Percentiles rank a stretch among this genome's conserved stretches.
Conservation (phyloP, 1,284 basidiomycete species). For the Apiotrichum sp. region DNA sequence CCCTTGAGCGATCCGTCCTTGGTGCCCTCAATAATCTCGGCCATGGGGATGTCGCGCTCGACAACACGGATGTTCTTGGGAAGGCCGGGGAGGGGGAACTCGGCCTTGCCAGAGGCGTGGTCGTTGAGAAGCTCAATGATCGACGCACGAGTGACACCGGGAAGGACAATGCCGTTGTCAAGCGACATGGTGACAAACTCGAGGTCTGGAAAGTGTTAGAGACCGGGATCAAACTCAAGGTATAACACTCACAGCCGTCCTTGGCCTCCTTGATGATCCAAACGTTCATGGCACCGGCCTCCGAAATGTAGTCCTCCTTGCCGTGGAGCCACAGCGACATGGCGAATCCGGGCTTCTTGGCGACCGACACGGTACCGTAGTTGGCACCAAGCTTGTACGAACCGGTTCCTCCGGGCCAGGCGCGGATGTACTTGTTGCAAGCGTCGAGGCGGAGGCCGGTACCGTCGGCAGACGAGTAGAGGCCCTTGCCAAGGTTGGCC, state of each 20-base stretch:
- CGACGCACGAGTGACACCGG: constrained; percentile 40
- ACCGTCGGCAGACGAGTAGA: constrained; percentile 32
- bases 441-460: constrained; percentile 38
- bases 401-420: constrained; percentile 44
- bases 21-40: constrained; percentile 31
- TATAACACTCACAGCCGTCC: constrained; percentile 29
- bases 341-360: constrained; percentile 42
- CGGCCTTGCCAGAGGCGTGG: constrained; percentile 31
- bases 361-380: constrained; percentile 41
- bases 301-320: constrained; percentile 39
- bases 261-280: constrained; percentile 40
- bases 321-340: constrained; percentile 46
- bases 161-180: constrained; percentile 44
- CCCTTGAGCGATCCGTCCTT: constrained; percentile 39
- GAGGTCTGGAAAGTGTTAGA: background rate
- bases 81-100: constrained; percentile 33
- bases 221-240: no score
- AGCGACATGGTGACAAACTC: constrained; percentile 44
- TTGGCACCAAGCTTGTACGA: constrained; percentile 45
- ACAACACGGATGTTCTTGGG: constrained; percentile 41
- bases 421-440: constrained; percentile 39
- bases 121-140: constrained; percentile 37
- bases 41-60: constrained; percentile 42
- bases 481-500: constrained; percentile 37
- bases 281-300: constrained; percentile 45